A percentile compares a stretch with the other conserved stretches of the same genome.
Conservation (phyloP, 768 basidiomycete genomes). For the Kwoniella botswanensis region DNA sequence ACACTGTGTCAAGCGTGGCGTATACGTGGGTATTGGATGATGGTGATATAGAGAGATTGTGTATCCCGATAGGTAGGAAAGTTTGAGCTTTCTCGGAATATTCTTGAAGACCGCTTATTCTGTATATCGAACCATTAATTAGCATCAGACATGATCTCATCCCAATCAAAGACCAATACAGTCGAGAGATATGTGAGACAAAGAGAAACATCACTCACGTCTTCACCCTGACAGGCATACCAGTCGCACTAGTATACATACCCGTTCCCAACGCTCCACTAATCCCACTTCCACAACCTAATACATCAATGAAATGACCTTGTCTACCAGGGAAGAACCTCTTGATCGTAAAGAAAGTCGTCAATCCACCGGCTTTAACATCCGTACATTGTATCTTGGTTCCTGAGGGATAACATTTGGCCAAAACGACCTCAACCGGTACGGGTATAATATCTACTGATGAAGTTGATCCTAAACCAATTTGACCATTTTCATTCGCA, state of each 20-base stretch:
- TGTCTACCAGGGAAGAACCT: conserved; percentile 59
- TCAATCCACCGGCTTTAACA: conserved; percentile 67
- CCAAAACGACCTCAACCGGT: conserved; percentile 82
- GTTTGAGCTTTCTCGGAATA: conserved; percentile 70
- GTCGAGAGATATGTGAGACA: too few species aligned
- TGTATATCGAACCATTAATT: conserved; percentile 11
- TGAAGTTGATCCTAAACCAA: conserved; percentile 73
- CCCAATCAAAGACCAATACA: too few species aligned
- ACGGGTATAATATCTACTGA: conserved; percentile 72
- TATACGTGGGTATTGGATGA: conserved; percentile 72
- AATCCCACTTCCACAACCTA: conserved; percentile 83
- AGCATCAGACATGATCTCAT: too few species aligned
- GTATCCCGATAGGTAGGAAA: conserved; percentile 70
- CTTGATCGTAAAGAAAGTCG: conserved; percentile 75
- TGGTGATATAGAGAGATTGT: conserved; percentile 65
- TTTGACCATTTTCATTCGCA: conserved; percentile 85
- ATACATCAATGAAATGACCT: conserved; percentile 62
- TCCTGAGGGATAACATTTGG: conserved; percentile 64
- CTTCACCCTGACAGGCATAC: conserved; percentile 73
- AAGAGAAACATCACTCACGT: conserved; percentile 54
- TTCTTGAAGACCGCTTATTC: conserved; percentile 80
- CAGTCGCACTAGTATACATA: conserved; percentile 71
- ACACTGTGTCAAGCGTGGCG: conserved; percentile 70
- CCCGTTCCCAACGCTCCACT: conserved; percentile 66
- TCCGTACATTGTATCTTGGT: conserved; percentile 68